phyloP scores from a whole-genome alignment of 1,139 yeast genomes.

The Candida glucosophila region DNA sequence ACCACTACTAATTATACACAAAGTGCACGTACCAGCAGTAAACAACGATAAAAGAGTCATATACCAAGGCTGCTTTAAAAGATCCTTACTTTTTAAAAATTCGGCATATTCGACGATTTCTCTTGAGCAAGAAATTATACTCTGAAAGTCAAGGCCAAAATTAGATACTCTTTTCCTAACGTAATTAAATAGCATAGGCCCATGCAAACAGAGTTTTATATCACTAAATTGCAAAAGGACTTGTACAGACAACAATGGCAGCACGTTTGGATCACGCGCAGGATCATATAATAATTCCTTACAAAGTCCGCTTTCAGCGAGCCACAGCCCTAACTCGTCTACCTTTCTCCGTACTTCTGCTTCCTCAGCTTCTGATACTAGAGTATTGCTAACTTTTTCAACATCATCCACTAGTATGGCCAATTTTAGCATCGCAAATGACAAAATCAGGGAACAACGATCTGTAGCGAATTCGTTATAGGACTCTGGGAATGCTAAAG shows the following conservation, averaged over 20 bases:
- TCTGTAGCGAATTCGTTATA: conserved; percentile 30
- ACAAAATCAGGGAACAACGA: conserved; percentile 47
- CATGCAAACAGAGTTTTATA: conserved; percentile 27
- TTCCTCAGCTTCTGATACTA: conserved; percentile 20
- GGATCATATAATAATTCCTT: conserved; percentile 20
- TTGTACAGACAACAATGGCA: conserved; percentile 25
- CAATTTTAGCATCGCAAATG: conserved; percentile 39
- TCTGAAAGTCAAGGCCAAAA: conserved; percentile 24
- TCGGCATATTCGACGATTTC: conserved; percentile 27
- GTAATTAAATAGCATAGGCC: conserved; percentile 25
- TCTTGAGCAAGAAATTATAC: conserved; percentile 28
- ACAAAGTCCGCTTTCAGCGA: conserved; percentile 28
- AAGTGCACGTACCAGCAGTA: conserved; percentile 36
- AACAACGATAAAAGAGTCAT: conserved; percentile 36
- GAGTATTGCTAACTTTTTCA: conserved; percentile 20
- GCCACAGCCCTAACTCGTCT: conserved; percentile 22
- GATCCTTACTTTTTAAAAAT: conserved; percentile 24
- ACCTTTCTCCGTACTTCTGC: conserved; percentile 30
- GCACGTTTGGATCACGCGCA: conserved; percentile 6
- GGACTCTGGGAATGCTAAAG: conserved; percentile 24
- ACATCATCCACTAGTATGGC: conserved; percentile 30
- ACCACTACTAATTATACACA: conserved; percentile 42
- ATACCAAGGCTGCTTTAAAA: conserved; percentile 49
- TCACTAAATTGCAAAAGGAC: conserved; percentile 37
- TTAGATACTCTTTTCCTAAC: conserved; percentile 24